phyloP scores from a whole-genome alignment of 768 basidiomycete genomes.

The Naganishia kalamii region DNA sequence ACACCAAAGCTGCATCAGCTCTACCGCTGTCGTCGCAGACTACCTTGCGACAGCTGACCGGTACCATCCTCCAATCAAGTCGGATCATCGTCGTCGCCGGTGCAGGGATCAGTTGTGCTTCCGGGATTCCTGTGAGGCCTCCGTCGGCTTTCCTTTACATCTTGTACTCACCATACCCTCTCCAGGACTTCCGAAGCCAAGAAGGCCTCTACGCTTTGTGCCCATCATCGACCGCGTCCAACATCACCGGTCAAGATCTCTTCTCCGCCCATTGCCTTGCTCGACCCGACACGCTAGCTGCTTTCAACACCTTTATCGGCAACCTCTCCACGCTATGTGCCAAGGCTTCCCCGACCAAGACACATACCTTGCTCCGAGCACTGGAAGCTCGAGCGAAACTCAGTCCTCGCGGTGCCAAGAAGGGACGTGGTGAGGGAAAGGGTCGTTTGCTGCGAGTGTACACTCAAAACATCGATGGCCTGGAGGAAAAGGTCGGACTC shows the following conservation, averaged over 20 bases:
- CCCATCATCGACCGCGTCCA: constrained; percentile 52
- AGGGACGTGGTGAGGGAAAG: constrained; percentile 49
- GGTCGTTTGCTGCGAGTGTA: constrained; percentile 81
- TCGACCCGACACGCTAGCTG: constrained; percentile 71
- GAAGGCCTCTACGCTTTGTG: constrained; percentile 83
- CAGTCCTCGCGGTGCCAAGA: constrained; percentile 12
- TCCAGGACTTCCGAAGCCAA: constrained; percentile 89
- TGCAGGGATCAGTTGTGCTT: constrained; percentile 92
- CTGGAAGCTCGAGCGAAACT: constrained; percentile 52
- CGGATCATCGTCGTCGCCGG: constrained; percentile 80
- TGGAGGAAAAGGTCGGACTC: constrained; percentile 76
- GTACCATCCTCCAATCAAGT: constrained; percentile 11
- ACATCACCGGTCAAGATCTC: constrained; percentile 81
- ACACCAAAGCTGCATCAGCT: not conserved
- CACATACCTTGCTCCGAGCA: constrained; percentile 79
- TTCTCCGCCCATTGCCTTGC: constrained; percentile 90
- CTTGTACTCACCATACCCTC: not conserved
- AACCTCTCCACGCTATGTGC: constrained; percentile 68
- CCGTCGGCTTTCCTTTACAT: too few species aligned
- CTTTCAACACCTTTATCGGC: constrained; percentile 93
- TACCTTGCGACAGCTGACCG: not conserved
- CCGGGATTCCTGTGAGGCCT: constrained; percentile 83
- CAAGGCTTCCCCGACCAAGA: constrained; percentile 67
- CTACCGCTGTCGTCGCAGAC: constrained; percentile 4
- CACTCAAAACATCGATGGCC: constrained; percentile 95